A percentile compares a stretch with the other conserved stretches of the same genome.
Evolutionary conservation across 2,329 filamentous ascomycete genomes (phyloP).

Genomic region (Venturiaceae sp.): DNA sequence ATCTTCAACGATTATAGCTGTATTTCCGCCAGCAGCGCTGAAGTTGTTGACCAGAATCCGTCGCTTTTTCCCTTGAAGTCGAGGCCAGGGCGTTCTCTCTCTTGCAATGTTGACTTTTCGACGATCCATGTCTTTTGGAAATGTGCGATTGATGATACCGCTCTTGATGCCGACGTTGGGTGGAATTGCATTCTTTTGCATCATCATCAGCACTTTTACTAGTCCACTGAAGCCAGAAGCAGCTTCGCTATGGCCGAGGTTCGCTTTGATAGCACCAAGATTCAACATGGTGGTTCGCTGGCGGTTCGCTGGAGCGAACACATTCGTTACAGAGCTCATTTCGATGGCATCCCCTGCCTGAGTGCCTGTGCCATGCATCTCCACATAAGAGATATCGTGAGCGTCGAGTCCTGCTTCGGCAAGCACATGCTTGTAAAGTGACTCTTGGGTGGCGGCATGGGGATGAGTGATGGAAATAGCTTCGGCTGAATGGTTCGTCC

Average conservation of each 20-base stretch:
- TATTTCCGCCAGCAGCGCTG: slow-evolving; percentile 27
- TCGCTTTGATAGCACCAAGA: slow-evolving; percentile 22
- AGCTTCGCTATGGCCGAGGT: slow-evolving; percentile 26
- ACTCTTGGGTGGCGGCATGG: slow-evolving; percentile 13
- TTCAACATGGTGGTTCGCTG: slow-evolving; percentile 13
- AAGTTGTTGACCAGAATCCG: slow-evolving; percentile 26
- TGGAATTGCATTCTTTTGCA: slow-evolving; percentile 18
- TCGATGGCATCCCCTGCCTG: slow-evolving; percentile 18
- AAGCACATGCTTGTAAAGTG: slow-evolving; percentile 12
- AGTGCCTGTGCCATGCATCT: slow-evolving; percentile 23
- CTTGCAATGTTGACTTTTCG: slow-evolving; percentile 10
- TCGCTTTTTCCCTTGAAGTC: background rate
- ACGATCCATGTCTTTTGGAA: slow-evolving; percentile 13
- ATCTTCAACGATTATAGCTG: slow-evolving; percentile 18
- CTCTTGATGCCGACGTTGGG: slow-evolving; percentile 13
- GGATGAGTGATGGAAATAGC: slow-evolving; percentile 20
- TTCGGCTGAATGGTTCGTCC: slow-evolving; percentile 10
- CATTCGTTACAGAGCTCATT: slow-evolving; percentile 12
- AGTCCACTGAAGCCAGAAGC: slow-evolving; percentile 21
- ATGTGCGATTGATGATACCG: slow-evolving; percentile 18
- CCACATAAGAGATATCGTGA: slow-evolving; percentile 16
- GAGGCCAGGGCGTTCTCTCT: slow-evolving; percentile 6
- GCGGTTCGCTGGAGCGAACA: slow-evolving; percentile 11
- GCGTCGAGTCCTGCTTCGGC: slow-evolving; percentile 1
- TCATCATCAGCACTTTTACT: slow-evolving; percentile 25